A percentile compares a stretch with the other conserved stretches of the same genome.
Conservation (phyloP, 163 green algal species). For the Scenedesmus sp. region DNA sequence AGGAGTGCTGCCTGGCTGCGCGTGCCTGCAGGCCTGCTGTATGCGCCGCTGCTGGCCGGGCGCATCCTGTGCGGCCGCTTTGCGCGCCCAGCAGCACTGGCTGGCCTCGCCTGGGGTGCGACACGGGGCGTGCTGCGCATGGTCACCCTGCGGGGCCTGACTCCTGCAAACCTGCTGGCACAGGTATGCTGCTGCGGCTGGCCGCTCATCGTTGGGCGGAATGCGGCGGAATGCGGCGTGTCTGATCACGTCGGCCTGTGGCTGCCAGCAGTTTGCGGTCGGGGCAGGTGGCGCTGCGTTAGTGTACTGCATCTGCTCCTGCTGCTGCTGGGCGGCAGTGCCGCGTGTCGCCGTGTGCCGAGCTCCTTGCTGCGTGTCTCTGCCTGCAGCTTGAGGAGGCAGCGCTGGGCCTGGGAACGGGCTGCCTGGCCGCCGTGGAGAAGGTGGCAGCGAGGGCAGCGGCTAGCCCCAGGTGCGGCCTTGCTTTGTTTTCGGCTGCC, state of each 20-base stretch:
- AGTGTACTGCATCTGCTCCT: not conserved
- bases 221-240: no score
- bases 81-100: constrained; percentile 35
- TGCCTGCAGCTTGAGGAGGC: constrained; percentile 33
- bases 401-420: constrained; percentile 9
- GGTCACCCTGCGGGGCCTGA: constrained; percentile 26
- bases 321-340: not conserved
- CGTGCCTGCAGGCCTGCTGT: constrained; percentile 24
- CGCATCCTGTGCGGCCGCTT: constrained; percentile 51
- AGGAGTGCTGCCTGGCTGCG: no score
- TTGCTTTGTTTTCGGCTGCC: no score
- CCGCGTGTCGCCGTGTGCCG: not conserved
- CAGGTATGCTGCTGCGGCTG: not conserved
- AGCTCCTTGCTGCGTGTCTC: no score
- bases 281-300: not conserved
- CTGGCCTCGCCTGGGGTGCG: not conserved
- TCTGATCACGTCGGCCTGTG: no score
- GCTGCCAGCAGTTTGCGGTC: no score
- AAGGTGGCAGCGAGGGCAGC: constrained; percentile 37
- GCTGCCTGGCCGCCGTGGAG: constrained; percentile 14
- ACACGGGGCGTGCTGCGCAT: constrained; percentile 21
- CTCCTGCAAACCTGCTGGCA: constrained; percentile 31
- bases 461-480: not conserved
- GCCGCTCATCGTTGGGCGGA: no score
- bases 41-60: constrained; percentile 46